Evolutionary conservation across 495 filamentous ascomycete species (phyloP).

Genomic region (Podospora bellae-mahoneyi): DNA sequence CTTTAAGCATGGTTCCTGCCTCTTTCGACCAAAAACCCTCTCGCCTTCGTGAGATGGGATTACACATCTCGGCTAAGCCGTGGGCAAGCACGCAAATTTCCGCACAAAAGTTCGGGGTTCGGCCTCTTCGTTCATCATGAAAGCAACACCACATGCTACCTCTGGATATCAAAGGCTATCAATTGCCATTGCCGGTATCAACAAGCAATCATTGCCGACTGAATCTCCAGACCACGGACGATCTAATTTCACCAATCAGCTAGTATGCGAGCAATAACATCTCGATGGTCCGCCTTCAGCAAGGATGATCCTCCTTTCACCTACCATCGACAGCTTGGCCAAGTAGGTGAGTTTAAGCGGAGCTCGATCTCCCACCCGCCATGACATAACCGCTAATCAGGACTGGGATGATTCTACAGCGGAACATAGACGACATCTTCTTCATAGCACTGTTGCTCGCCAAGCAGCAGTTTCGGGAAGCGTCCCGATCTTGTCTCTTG

Average conservation of each 20-base stretch:
- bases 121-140: not conserved
- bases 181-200: not conserved
- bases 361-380: not conserved
- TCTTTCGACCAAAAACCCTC: not conserved
- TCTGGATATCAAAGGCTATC: not conserved
- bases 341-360: not conserved
- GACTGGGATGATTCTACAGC: not conserved
- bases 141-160: not conserved
- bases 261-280: not conserved
- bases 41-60: not conserved
- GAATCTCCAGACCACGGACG: not conserved
- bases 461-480: constrained; percentile 10
- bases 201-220: not conserved
- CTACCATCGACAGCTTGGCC: not conserved
- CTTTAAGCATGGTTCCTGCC: not conserved
- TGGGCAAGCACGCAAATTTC: not conserved
- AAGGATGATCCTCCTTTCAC: not conserved
- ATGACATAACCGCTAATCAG: constrained; percentile 6
- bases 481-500: constrained; percentile 9
- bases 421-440: not conserved
- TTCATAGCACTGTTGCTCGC: constrained; percentile 5
- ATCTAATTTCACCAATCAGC: not conserved
- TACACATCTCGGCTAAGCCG: not conserved
- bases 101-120: not conserved
- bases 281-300: not conserved